These are phyloP conservation scores for Neocatenulostroma microsporum DNA, from an alignment of 2,329 filamentous ascomycete genomes.

Conservation along the genomic window DNA sequence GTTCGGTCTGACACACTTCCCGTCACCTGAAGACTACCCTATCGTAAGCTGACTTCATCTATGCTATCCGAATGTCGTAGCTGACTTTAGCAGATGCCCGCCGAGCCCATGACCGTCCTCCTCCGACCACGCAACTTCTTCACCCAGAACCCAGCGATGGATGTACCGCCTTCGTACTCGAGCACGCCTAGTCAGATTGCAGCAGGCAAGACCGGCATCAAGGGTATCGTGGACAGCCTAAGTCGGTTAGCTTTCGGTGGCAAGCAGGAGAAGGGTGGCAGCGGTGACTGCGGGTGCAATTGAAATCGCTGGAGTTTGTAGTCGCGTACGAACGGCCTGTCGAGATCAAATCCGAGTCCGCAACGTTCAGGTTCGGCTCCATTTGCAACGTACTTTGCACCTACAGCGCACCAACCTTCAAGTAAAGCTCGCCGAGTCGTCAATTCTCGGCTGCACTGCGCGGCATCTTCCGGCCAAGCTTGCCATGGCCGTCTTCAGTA, in stretches of 20 bases:
- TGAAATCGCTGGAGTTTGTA: not conserved
- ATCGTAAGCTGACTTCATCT: conserved; percentile 54
- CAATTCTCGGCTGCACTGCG: no score
- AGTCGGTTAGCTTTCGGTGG: conserved; percentile 43
- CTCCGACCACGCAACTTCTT: conserved; percentile 79
- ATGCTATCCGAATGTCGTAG: not conserved
- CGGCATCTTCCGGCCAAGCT: no score
- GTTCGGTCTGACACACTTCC: conserved; percentile 85
- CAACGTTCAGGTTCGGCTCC: no score
- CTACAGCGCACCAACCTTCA: no score
- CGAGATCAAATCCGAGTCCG: no score
- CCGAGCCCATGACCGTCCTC: conserved; percentile 66
- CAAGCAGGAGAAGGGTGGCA: conserved; percentile 28
- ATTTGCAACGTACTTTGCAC: no score
- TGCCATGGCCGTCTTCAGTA: no score
- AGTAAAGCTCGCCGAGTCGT: no score
- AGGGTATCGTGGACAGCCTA: conserved; percentile 44
- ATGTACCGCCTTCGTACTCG: conserved; percentile 69
- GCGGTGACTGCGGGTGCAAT: conserved; percentile 12
- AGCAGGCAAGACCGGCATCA: conserved; percentile 27
- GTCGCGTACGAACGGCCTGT: not conserved
- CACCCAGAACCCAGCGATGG: conserved; percentile 65
- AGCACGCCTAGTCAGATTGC: conserved; percentile 62
- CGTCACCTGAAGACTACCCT: conserved; percentile 81
- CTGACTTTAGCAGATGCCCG: conserved; percentile 14